Conservation (phyloP, 176 grass and related monocot species). For the Elaeis guineensis region DNA sequence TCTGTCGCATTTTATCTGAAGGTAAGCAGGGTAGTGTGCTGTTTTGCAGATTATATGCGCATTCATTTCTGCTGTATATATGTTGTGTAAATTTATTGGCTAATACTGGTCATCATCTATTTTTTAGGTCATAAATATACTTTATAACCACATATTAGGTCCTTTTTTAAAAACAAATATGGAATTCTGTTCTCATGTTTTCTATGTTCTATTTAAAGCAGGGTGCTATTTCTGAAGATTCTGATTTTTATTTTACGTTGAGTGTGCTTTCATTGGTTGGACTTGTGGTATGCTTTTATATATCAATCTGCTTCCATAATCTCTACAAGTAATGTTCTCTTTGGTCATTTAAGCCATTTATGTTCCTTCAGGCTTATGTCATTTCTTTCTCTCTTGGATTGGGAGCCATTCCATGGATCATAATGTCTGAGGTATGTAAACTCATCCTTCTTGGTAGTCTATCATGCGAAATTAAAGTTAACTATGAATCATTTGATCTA, state of each 20-base stretch:
- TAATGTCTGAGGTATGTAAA: constrained; percentile 89
- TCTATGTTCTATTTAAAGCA: constrained; percentile 34
- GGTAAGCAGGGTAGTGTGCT: constrained; percentile 16
- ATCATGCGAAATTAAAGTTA: too few relatives aligned
- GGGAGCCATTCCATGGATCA: constrained; percentile 98
- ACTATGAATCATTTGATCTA: too few relatives aligned
- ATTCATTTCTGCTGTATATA: too few relatives aligned
- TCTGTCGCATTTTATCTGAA: constrained; percentile 72
- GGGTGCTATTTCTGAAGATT: constrained; percentile 46
- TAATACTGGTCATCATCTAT: too few relatives aligned
- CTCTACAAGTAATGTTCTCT: background rate
- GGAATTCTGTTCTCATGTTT: too few relatives aligned
- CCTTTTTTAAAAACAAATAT: too few relatives aligned
- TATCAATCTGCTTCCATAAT: background rate
- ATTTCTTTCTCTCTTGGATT: constrained; percentile 82
- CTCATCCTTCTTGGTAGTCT: background rate
- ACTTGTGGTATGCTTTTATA: constrained; percentile 54
- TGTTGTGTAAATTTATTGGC: too few relatives aligned
- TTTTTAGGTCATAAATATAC: too few relatives aligned
- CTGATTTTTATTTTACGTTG: constrained; percentile 49
- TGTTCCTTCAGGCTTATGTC: constrained; percentile 60
- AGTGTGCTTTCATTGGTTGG: constrained; percentile 81
- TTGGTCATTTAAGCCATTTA: constrained; percentile 7
- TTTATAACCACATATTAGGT: too few relatives aligned
- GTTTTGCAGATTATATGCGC: too few relatives aligned